Evolutionary conservation across 345 rosid species (phyloP), one percentile per base, ranked within the genome.

Genomic region (Rhizophora mangle): DNA sequence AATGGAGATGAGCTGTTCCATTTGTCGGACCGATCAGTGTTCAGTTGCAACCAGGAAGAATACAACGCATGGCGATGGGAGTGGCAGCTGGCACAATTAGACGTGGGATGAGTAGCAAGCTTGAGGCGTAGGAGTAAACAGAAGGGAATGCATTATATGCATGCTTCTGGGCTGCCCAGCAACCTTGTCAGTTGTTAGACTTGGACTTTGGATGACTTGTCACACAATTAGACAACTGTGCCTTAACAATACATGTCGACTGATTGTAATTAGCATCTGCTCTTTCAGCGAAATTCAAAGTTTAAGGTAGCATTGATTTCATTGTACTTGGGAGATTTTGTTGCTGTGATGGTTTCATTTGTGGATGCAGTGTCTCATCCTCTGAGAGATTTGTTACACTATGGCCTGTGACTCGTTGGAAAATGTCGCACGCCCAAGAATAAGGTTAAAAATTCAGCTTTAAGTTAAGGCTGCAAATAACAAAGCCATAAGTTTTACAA

Each of bases 41-140:
- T 84, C 91, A 0, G 74, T 84, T 75, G 96, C 92, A 20, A 89
- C 97, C 65, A 90, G 89, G 80, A 89, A 87, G 87, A 86, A 78
- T 75, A 77, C 87, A 6, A 73, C 82, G 62, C 84, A 68, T 55
- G 87, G 88, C 2, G 86, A 88, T 63, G 74, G 80, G 66, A 82
- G 70, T 43, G 79, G 82, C 20, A 79, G 84, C 26, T 89, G 88
- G 93, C 86, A 76, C 52, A 68, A 70, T 60, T 60, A 89, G 83
- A 72, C 90, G 92, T 26, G 85, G 84, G 67, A 80, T 80, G 65
- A 82, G 86, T 27, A 75, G 90, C 74, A 88, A 93, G 85, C 76
- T 84, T 67, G 87, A 83, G 80, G 90, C 87, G 19, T 90, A 86
- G 76, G 67, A 13, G 34, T 37, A 62, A 29, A 32, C 60, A 27